These are phyloP conservation scores for Grifola frondosa DNA, from an alignment of 1,284 basidiomycete species.

Conservation along the genomic window DNA sequence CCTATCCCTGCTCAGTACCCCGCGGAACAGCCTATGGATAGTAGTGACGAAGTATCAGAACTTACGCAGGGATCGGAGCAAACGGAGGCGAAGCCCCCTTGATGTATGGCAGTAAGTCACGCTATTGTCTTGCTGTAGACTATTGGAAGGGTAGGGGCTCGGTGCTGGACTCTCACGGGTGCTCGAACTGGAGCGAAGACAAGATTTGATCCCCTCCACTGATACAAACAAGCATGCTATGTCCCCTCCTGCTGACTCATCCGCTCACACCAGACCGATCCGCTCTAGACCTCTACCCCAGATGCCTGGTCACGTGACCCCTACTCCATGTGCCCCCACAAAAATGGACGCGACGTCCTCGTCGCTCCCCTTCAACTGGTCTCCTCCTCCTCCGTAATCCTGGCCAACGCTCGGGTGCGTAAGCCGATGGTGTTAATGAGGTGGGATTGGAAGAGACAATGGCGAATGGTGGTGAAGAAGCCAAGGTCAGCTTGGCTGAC, in stretches of 20 bases:
- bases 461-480: background rate
- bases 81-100: background rate
- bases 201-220: too few relatives aligned
- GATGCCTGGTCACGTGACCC: background rate
- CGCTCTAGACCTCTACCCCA: background rate
- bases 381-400: background rate
- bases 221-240: too few relatives aligned
- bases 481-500: background rate
- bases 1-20: too few relatives aligned
- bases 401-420: too few relatives aligned
- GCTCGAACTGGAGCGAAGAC: too few relatives aligned
- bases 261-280: background rate
- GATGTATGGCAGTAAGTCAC: background rate
- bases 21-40: too few relatives aligned
- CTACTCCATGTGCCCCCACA: slow-evolving; percentile 2
- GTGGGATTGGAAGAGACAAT: background rate
- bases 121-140: background rate
- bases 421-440: background rate
- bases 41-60: background rate
- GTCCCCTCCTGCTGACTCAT: background rate
- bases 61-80: background rate
- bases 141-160: background rate
- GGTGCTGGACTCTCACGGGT: too few relatives aligned
- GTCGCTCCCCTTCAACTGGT: slow-evolving; percentile 1
- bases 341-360: slow-evolving; percentile 3